Percentiles rank a stretch among this genome's conserved stretches.
phyloP scores from a whole-genome alignment of 305 asterid genomes.

The Caryopteris hybrid region DNA sequence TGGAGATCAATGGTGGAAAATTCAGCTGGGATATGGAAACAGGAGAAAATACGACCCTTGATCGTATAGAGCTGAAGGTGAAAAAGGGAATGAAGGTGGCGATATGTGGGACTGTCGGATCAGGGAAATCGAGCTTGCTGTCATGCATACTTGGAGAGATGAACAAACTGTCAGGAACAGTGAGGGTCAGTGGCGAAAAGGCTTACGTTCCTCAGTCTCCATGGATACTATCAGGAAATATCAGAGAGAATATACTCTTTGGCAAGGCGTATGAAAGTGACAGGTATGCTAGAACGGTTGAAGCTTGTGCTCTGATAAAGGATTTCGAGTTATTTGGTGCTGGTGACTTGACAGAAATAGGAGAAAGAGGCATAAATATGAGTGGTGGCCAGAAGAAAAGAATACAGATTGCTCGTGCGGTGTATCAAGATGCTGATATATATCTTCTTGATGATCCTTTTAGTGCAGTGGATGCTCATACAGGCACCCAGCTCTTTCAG shows the following conservation, averaged over 20 bases:
- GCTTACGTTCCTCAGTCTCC: conserved; percentile 96
- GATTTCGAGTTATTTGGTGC: conserved; percentile 87
- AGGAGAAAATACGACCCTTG: conserved; percentile 44
- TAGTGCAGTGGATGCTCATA: conserved; percentile 97
- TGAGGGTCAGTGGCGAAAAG: conserved; percentile 74
- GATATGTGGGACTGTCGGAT: conserved; percentile 90
- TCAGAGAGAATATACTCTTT: conserved; percentile 82
- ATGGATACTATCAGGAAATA: conserved; percentile 86
- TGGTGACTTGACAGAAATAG: conserved; percentile 91
- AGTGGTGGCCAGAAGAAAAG: conserved; percentile 99
- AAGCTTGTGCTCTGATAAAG: conserved; percentile 80
- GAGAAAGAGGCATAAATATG: conserved; percentile 98
- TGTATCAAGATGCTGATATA: conserved; percentile 89
- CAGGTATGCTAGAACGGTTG: conserved; percentile 64
- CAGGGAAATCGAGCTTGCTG: conserved; percentile 92
- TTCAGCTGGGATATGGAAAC: conserved; percentile 72
- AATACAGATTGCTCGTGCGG: conserved; percentile 96
- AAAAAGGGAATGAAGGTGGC: conserved; percentile 94
- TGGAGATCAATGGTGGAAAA: conserved; percentile 61
- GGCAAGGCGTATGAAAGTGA: conserved; percentile 65
- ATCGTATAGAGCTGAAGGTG: conserved; percentile 52
- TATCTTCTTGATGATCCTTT: conserved; percentile 98
- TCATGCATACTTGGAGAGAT: conserved; percentile 92
- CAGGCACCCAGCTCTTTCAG: conserved; percentile 90
- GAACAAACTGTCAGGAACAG: conserved; percentile 63